Base-by-base conservation (phyloP, 129 eudicot species). In the Saposhnikovia divaricata region DNA sequence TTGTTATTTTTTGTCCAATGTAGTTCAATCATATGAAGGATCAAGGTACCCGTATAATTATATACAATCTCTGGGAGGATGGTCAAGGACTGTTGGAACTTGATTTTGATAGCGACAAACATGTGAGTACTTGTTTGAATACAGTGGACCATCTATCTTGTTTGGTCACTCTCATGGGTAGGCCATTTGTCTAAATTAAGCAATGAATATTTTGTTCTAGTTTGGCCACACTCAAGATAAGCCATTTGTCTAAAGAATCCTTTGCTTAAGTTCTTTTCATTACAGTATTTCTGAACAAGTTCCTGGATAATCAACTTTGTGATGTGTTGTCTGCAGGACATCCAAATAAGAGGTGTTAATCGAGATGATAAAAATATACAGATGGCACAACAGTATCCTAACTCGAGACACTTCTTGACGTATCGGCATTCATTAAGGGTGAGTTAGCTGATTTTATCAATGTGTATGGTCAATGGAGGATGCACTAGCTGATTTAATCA, bases 31-130 rank as follows among this genome's bases (percentile, higher is more conserved):
- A 82, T 65, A 90, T 95, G 90, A 85, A 86, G 78, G 93, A 90
- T 81, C 98, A 88, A 51, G 98, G 98, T 43, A 95, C 97, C 2
- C 90, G 91, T 44, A 83, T 95, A 82, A 83, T 95, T 77, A 85
- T 95, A 55, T 95, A 92, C 90, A 95, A 95, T 89, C 87, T 95
- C 53, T 95, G 98, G 97, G 97, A 95, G 84, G 97, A 95, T 86
- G 98, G 92, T 77, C 93, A 95, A 84, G 98, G 97, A 75, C 94
- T 83, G 50, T 76, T 92, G 70, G 98, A 95, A 82, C 92, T 92
- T 79, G 98, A 95, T 86, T 95, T 92, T 68, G 96, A 90, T n/a
- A 70, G 91, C 42, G 97, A 89, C 84, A 87, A 82, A 70, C 83
- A 89, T 76, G 98, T 95, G 82, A 55, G 85, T 81, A 51, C 40